Evolutionary conservation across 208 protist genomes (phyloP), one percentile per base, ranked within the genome.

Genomic region (Trypanosoma lewisi): DNA sequence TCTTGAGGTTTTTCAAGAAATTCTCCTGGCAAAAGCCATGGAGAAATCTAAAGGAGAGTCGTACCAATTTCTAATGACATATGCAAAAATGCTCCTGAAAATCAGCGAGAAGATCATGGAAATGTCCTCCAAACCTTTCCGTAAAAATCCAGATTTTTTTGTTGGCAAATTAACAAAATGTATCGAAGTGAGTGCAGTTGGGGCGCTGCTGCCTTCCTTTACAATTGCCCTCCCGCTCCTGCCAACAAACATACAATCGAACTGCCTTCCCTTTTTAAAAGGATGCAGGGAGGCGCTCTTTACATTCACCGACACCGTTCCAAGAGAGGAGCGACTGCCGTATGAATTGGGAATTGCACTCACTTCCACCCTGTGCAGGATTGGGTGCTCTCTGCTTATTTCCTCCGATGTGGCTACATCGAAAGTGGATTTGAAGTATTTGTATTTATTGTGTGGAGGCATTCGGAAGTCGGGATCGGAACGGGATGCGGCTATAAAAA

Each of bases 1-100:
- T 65, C 75, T 96, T 42, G 80, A 91, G 50, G 81, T 94, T 39
- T 77, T 96, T 59, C 83, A 91, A 60, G 87, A 96, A 67, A 79
- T 91, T 59, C 75, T 96, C 16, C 52, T 85, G 16, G 78, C 78
- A 1, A 70, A 63, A 11, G 61, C 55, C 21, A 59, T 73, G 21
- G 69, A 75, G n/a, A 62, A 70, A 41, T 39, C 57, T 39, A 27
- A 49, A 44, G 64, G 64, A 16, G 71, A 68, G 28, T 68, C 42
- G 56, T 27, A 56, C 41, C 28, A 25, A 17, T 67, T 89, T 37
- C 59, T 71, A 39, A 60, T 77, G 17, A 71, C 65, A 33, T 93
- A 89, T 70, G 75, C 70, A 61, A 91, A 85, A 45, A 76, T 85
- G 5, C 75, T 96, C 51, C 69, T 96, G 17, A 56, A 61, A 30